Conservation (phyloP, 257 asterid species). For the Solanum clarkiae region DNA sequence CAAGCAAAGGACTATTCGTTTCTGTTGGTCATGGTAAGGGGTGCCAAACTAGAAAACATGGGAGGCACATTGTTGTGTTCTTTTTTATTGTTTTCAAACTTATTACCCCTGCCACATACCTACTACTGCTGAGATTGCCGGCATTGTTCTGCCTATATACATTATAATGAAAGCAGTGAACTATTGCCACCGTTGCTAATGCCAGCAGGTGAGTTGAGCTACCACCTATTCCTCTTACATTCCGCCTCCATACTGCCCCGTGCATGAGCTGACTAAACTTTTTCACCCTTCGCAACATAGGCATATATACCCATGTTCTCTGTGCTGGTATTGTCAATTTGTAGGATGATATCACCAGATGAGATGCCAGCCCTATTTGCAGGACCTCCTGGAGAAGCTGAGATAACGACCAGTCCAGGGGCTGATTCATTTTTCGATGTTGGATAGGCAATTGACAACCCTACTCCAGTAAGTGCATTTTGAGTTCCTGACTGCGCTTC, state of each 20-base stretch:
- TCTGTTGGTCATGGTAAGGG: slow-evolving; percentile 64
- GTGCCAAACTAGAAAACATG: neutral
- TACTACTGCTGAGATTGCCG: slow-evolving; percentile 51
- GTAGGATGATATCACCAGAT: slow-evolving; percentile 77
- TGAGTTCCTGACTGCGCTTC: slow-evolving; percentile 98
- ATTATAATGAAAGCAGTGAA: slow-evolving; percentile 69
- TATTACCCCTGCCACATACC: slow-evolving; percentile 22
- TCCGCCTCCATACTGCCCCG: neutral
- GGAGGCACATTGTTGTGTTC: neutral
- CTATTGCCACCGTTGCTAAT: slow-evolving; percentile 39
- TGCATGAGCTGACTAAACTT: neutral
- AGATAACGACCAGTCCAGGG: slow-evolving; percentile 68
- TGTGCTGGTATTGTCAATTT: slow-evolving; percentile 66
- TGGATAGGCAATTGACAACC: slow-evolving; percentile 86
- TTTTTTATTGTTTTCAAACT: neutral
- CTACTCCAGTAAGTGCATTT: slow-evolving; percentile 84
- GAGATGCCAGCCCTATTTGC: slow-evolving; percentile 75
- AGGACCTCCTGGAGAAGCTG: slow-evolving; percentile 97
- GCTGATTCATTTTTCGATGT: slow-evolving; percentile 41
- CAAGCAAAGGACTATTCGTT: slow-evolving; percentile 58
- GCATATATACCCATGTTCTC: slow-evolving; percentile 81
- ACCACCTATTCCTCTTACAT: neutral
- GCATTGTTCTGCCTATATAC: slow-evolving; percentile 78
- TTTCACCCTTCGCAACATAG: slow-evolving; percentile 7
- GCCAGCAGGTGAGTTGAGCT: slow-evolving; percentile 30